Evolutionary conservation across 2,329 filamentous ascomycete species (phyloP).

Genomic region (Acephala macrosclerotiorum): DNA sequence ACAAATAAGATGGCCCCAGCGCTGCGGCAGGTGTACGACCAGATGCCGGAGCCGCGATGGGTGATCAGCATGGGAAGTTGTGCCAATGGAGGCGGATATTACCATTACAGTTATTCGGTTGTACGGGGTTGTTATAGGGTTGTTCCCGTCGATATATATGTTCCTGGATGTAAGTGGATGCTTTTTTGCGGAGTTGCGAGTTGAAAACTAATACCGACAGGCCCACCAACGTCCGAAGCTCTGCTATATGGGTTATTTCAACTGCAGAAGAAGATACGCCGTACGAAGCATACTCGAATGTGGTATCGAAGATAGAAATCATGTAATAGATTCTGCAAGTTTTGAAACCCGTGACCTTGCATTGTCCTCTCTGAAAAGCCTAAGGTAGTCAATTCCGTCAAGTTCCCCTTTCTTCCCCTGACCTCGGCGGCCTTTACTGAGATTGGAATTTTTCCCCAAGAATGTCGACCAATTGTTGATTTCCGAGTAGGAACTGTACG

Average conservation of each 20-base stretch:
- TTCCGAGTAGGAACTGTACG: too few species aligned
- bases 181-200: too few species aligned
- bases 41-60: slow-evolving; percentile 93
- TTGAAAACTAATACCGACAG: too few species aligned
- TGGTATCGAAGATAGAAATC: slow-evolving; percentile 62
- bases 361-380: too few species aligned
- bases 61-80: slow-evolving; percentile 85
- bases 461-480: too few species aligned
- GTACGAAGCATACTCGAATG: slow-evolving; percentile 57
- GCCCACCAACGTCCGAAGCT: slow-evolving; percentile 65
- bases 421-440: too few species aligned
- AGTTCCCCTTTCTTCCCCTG: too few species aligned
- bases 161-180: slow-evolving; percentile 66
- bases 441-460: too few species aligned
- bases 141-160: slow-evolving; percentile 81
- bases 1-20: slow-evolving; percentile 98
- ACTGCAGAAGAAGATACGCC: slow-evolving; percentile 38
- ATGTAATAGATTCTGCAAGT: too few species aligned
- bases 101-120: slow-evolving; percentile 85
- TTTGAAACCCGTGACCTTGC: too few species aligned
- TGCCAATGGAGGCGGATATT: slow-evolving; percentile 86
- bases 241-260: slow-evolving; percentile 47
- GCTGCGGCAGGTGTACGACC: slow-evolving; percentile 89
- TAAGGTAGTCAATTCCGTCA: too few species aligned
- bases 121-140: slow-evolving; percentile 78